Percentiles rank a stretch among this genome's conserved stretches.
Evolutionary conservation across 768 basidiomycete species (phyloP).

Genomic region (Rhodotorula babjevae): DNA sequence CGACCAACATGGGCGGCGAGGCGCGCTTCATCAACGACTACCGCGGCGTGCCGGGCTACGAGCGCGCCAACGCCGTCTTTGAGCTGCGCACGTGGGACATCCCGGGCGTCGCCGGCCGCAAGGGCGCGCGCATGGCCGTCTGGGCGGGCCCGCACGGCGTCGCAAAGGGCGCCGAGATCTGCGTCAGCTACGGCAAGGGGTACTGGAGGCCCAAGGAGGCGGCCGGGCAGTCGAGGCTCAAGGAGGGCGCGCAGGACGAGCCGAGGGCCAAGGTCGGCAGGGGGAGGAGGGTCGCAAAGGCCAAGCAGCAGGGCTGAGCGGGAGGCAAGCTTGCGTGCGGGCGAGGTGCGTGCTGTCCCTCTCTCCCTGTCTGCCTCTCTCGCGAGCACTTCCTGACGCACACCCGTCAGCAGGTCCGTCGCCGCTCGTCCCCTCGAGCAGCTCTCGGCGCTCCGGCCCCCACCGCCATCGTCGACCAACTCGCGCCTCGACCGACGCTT

Average conservation of each 20-base stretch:
- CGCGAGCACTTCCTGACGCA: no score
- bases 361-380: no score
- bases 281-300: neutral
- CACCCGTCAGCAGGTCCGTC: no score
- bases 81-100: constrained; percentile 47
- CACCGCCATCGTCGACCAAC: no score
- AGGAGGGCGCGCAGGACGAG: neutral
- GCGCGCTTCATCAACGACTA: constrained; percentile 88
- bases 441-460: no score
- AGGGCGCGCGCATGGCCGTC: constrained; percentile 63
- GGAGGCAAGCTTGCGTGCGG: no score
- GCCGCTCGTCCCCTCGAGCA: no score
- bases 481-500: no score
- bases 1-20: constrained; percentile 62
- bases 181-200: constrained; percentile 76
- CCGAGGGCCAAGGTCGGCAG: neutral
- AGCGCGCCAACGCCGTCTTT: constrained; percentile 67
- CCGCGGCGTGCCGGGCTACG: constrained; percentile 58
- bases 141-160: constrained; percentile 62
- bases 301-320: neutral
- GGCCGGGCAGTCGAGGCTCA: constrained; percentile 46
- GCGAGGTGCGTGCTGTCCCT: neutral
- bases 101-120: neutral
- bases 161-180: constrained; percentile 73
- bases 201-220: constrained; percentile 55